phyloP scores from a whole-genome alignment of 345 rosid species.

The Acer saccharum region DNA sequence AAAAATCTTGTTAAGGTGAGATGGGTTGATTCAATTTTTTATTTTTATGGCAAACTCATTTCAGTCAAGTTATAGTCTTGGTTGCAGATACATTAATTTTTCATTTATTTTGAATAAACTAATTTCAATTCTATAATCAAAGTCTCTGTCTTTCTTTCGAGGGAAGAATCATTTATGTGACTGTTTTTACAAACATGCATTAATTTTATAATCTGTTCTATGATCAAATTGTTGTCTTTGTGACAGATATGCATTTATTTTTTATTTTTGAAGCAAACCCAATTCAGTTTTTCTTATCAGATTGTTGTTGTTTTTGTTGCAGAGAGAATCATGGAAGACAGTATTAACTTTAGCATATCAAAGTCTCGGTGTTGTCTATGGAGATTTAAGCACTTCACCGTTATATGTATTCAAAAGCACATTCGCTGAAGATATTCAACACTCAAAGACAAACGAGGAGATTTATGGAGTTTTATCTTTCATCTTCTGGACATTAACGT shows the following conservation, averaged over 20 bases:
- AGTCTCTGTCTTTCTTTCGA: neutral
- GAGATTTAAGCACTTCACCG: slow-evolving; percentile 89
- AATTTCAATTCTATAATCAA: neutral
- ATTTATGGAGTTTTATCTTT: slow-evolving; percentile 87
- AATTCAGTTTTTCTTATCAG: neutral
- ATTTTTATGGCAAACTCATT: neutral
- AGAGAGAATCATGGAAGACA: slow-evolving; percentile 86
- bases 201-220: neutral
- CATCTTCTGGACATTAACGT: slow-evolving; percentile 87
- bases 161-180: neutral
- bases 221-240: slow-evolving; percentile 7
- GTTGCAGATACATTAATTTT: slow-evolving; percentile 24
- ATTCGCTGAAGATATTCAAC: slow-evolving; percentile 73
- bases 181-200: too few relatives aligned
- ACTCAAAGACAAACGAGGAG: slow-evolving; percentile 84
- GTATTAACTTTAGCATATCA: slow-evolving; percentile 79
- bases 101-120: neutral
- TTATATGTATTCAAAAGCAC: slow-evolving; percentile 81
- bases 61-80: slow-evolving; percentile 7
- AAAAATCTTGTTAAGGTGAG: slow-evolving; percentile 54
- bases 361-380: slow-evolving; percentile 94
- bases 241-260: neutral
- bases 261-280: neutral
- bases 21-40: slow-evolving; percentile 15
- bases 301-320: slow-evolving; percentile 25